Conservation (phyloP, 345 rosid species). For the Brassica juncea region DNA sequence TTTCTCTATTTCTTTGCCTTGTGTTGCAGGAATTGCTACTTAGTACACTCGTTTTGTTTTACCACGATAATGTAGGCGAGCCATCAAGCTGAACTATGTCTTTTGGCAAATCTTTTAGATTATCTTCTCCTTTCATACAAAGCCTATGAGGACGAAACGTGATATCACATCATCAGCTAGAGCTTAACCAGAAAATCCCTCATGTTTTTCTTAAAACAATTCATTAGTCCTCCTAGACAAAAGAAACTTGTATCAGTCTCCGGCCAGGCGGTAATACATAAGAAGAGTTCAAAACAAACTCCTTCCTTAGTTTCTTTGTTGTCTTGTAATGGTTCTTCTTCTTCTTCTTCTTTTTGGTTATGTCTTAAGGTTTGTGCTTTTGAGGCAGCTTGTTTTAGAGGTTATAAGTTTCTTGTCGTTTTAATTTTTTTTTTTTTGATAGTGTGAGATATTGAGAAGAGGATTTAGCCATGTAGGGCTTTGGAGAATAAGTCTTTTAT, state of each 20-base stretch:
- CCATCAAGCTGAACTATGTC: conserved; percentile 37
- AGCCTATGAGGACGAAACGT: conserved; percentile 36
- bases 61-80: conserved; percentile 47
- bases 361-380: conserved; percentile 26
- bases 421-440: conserved; percentile 21
- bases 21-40: conserved; percentile 46
- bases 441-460: conserved; percentile 36
- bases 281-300: conserved; percentile 36
- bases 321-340: conserved; percentile 9
- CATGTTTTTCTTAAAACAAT: conserved; percentile 37
- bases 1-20: conserved; percentile 14
- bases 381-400: conserved; percentile 41
- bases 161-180: conserved; percentile 30
- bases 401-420: conserved; percentile 10
- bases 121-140: conserved; percentile 31
- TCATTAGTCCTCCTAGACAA: conserved; percentile 39
- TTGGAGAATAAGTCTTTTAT: conserved; percentile 38
- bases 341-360: neutral
- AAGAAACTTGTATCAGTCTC: conserved; percentile 72
- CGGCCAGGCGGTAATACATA: conserved; percentile 69
- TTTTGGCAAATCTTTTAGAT: conserved; percentile 40
- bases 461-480: conserved; percentile 43
- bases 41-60: conserved; percentile 43
- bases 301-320: neutral
- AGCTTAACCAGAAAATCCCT: conserved; percentile 40